A percentile compares a stretch with the other conserved stretches of the same genome.
phyloP scores from a whole-genome alignment of 176 grass and related monocot species.

The Zea mays region DNA sequence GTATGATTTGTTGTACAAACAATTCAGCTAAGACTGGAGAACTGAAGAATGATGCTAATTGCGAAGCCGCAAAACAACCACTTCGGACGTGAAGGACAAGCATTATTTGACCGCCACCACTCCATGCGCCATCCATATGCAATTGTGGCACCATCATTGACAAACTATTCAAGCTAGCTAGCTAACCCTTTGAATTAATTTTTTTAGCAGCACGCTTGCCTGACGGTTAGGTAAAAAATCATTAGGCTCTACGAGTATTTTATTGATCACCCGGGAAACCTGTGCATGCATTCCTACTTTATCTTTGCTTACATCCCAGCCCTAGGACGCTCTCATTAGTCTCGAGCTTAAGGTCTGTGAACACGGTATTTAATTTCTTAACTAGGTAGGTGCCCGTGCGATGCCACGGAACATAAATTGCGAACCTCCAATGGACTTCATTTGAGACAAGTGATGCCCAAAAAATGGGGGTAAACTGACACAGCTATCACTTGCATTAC shows the following conservation, averaged over 20 bases:
- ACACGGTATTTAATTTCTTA: too few species aligned
- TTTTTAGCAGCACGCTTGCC: slow-evolving; percentile 32
- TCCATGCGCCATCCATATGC: slow-evolving; percentile 7
- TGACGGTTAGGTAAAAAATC: slow-evolving; percentile 58
- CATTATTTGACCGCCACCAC: slow-evolving; percentile 47
- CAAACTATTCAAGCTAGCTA: slow-evolving; percentile 31
- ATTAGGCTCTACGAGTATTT: slow-evolving; percentile 51
- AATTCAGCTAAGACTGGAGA: slow-evolving; percentile 27
- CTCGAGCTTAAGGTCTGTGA: too few species aligned
- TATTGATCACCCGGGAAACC: slow-evolving; percentile 34
- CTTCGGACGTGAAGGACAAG: slow-evolving; percentile 26
- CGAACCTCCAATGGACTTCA: too few species aligned
- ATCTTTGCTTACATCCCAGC: slow-evolving; percentile 67
- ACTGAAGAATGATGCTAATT: slow-evolving; percentile 35
- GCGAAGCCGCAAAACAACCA: slow-evolving; percentile 43
- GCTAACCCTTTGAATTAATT: slow-evolving; percentile 38
- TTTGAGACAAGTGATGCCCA: too few species aligned
- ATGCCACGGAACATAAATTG: too few species aligned
- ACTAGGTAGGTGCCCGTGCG: too few species aligned
- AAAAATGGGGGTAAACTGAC: too few species aligned
- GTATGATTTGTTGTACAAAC: background rate
- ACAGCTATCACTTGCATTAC: too few species aligned
- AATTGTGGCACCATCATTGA: slow-evolving; percentile 49
- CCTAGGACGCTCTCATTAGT: too few species aligned
- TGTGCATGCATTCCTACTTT: slow-evolving; percentile 55